These are phyloP conservation scores for Arthrobotrys sinensis DNA, from an alignment of 2,329 filamentous ascomycete genomes.

Conservation along the genomic window DNA sequence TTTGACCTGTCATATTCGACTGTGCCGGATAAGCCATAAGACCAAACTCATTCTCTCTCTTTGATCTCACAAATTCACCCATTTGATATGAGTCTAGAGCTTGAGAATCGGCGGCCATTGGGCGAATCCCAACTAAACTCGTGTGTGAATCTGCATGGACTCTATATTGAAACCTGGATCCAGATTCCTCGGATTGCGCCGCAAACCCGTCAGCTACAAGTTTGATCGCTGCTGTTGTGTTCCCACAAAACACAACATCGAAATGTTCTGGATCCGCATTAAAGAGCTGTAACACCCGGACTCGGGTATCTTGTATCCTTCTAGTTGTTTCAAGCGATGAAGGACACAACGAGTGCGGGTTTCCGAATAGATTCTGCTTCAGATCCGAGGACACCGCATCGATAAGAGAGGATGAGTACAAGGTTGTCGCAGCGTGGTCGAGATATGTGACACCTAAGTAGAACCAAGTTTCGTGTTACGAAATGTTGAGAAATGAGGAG, in stretches of 20 bases:
- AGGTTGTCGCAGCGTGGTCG: slow-evolving; percentile 74
- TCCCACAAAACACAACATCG: slow-evolving; percentile 76
- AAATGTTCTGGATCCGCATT: slow-evolving; percentile 74
- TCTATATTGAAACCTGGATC: slow-evolving; percentile 73
- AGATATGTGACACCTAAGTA: slow-evolving; percentile 69
- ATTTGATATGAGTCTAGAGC: slow-evolving; percentile 80
- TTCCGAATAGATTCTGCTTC: slow-evolving; percentile 75
- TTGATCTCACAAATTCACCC: slow-evolving; percentile 74
- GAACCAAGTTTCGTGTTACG: slow-evolving; percentile 47
- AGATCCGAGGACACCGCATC: slow-evolving; percentile 73
- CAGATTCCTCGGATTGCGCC: slow-evolving; percentile 65
- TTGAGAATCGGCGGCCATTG: slow-evolving; percentile 76
- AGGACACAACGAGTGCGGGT: slow-evolving; percentile 77
- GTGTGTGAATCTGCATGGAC: slow-evolving; percentile 77
- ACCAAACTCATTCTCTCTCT: slow-evolving; percentile 65
- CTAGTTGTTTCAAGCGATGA: slow-evolving; percentile 74
- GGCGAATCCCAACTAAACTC: slow-evolving; percentile 79
- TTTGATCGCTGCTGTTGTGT: slow-evolving; percentile 76
- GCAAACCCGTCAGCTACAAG: slow-evolving; percentile 74
- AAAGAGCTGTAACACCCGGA: slow-evolving; percentile 73
- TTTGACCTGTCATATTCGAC: slow-evolving; percentile 89
- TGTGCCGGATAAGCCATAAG: slow-evolving; percentile 91
- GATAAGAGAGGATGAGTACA: slow-evolving; percentile 75
- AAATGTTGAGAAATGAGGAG: slow-evolving; percentile 7
- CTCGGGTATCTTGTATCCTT: slow-evolving; percentile 73